Evolutionary conservation across 2,329 filamentous ascomycete species (phyloP), one percentile per base, ranked within the genome.

Genomic region (Arachnomyces sp.): DNA sequence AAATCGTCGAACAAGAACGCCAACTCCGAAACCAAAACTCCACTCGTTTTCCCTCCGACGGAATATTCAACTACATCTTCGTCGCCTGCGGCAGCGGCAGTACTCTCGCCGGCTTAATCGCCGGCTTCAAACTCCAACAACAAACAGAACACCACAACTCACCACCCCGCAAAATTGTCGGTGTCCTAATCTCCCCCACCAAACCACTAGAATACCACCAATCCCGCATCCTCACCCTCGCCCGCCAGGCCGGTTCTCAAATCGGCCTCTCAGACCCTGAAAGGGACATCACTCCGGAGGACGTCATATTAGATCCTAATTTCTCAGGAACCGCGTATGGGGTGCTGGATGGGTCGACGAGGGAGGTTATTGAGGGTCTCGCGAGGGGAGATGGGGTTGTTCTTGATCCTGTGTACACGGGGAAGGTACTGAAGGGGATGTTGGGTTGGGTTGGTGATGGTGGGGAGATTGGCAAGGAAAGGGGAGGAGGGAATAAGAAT

Each of bases 381-480:
- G 82, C 82, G 0, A 59, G 67, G 43, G 84, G 77, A 1, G 83
- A 86, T 64, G 82, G 75, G 0, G 80, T 86, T 51, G 82, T 86
- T 46, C 86, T 81, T 0, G 82, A 86, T 54, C 82, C 82, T 0
- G 82, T 86, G 1, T 86, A 86, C 52, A 82, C 85, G 62, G 83
- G 83, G 1, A 86, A 86, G 73, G 83, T 77, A 50, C 63, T 86
- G 57, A 80, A 80, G 3, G 82, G 82, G 0, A 73, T 86, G 79
- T 75, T 85, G 49, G 79, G 80, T 55, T 63, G 85, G 65, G 75
- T 84, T 13, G 72, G 65, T 47, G 75, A 72, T 37, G 80, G 74
- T 0, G 75, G 80, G 49, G 79, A 80, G 55, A 63, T 85, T 65
- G 75, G 84, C 13, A 72, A 65, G 47, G 75, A 72, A 38, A 80